Percentiles rank a stretch among this genome's conserved stretches.
phyloP scores from a whole-genome alignment of 2,329 filamentous ascomycete genomes.

The Neodidymelliopsis sp. region DNA sequence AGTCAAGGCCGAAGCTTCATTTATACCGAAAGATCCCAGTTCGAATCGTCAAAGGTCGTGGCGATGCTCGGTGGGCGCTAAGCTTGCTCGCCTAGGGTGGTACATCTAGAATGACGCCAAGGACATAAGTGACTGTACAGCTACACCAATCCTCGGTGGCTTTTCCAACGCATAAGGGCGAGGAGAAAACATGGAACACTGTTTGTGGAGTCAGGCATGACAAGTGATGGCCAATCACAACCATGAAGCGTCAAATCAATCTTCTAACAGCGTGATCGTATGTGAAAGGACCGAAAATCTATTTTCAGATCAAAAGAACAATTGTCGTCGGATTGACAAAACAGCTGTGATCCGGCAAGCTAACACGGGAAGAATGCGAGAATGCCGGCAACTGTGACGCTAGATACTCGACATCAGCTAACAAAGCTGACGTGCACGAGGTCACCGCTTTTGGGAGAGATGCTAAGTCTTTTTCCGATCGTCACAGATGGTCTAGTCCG shows the following conservation, averaged over 20 bases:
- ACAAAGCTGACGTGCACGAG: slow-evolving; percentile 8
- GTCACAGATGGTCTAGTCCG: not conserved
- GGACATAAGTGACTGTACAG: not conserved
- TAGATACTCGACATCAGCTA: slow-evolving; percentile 16
- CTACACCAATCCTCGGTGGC: slow-evolving; percentile 6
- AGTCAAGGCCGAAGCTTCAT: slow-evolving; percentile 15
- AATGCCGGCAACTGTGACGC: slow-evolving; percentile 25
- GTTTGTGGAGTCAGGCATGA: not conserved
- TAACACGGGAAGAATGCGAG: slow-evolving; percentile 13
- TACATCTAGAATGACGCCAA: slow-evolving; percentile 7
- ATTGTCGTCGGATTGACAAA: slow-evolving; percentile 8
- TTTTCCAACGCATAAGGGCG: slow-evolving; percentile 3
- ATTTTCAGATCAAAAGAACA: slow-evolving; percentile 2
- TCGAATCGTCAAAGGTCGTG: slow-evolving; percentile 1
- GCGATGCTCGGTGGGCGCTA: slow-evolving; percentile 4
- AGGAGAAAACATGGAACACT: not conserved
- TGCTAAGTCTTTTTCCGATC: slow-evolving; percentile 2
- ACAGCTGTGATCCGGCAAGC: slow-evolving; percentile 16
- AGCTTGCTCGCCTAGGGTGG: not conserved
- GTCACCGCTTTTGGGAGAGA: slow-evolving; percentile 13
- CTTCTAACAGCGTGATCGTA: not conserved
- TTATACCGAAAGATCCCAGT: slow-evolving; percentile 7
- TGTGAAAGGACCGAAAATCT: not conserved
- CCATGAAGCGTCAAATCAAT: slow-evolving; percentile 7
- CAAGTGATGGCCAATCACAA: slow-evolving; percentile 21